phyloP scores from a whole-genome alignment of 1,284 basidiomycete species.

The Marasmius oreades region DNA sequence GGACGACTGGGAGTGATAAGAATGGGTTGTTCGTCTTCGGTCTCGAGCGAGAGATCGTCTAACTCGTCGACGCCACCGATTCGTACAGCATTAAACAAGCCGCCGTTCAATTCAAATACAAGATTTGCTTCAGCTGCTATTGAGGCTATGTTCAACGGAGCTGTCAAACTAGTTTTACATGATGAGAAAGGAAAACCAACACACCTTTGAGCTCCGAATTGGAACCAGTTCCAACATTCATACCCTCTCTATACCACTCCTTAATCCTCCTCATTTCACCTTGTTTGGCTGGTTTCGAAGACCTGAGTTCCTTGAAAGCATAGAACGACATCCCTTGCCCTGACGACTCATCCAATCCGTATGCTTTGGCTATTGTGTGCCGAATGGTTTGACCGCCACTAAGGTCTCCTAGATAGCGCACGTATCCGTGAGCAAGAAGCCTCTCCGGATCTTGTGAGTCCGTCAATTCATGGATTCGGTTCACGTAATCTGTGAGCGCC shows the following conservation, averaged over 20 bases:
- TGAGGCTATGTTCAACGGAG: slow-evolving; percentile 25
- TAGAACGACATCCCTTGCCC: slow-evolving; percentile 66
- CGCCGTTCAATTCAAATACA: slow-evolving; percentile 68
- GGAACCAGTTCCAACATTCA: slow-evolving; percentile 63
- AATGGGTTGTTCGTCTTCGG: slow-evolving; percentile 14
- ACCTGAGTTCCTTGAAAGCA: slow-evolving; percentile 59
- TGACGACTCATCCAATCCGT: slow-evolving; percentile 52
- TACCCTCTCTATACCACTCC: slow-evolving; percentile 71
- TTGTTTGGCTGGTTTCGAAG: slow-evolving; percentile 37
- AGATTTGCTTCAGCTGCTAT: slow-evolving; percentile 61
- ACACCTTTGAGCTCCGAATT: slow-evolving; percentile 53
- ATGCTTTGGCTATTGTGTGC: slow-evolving; percentile 61
- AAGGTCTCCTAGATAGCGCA: slow-evolving; percentile 84
- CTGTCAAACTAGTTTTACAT: not conserved
- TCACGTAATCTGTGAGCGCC: slow-evolving; percentile 51
- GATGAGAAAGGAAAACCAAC: slow-evolving; percentile 7
- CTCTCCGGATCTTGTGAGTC: slow-evolving; percentile 44
- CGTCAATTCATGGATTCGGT: slow-evolving; percentile 44
- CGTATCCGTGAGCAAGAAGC: slow-evolving; percentile 78
- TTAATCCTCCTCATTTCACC: slow-evolving; percentile 76
- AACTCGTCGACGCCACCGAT: slow-evolving; percentile 9
- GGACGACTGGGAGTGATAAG: slow-evolving; percentile 15
- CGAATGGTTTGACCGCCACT: slow-evolving; percentile 79
- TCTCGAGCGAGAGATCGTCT: not conserved
- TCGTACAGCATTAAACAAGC: slow-evolving; percentile 55